Evolutionary conservation across 495 filamentous ascomycete species (phyloP).

Genomic region (Copromyces sp.): DNA sequence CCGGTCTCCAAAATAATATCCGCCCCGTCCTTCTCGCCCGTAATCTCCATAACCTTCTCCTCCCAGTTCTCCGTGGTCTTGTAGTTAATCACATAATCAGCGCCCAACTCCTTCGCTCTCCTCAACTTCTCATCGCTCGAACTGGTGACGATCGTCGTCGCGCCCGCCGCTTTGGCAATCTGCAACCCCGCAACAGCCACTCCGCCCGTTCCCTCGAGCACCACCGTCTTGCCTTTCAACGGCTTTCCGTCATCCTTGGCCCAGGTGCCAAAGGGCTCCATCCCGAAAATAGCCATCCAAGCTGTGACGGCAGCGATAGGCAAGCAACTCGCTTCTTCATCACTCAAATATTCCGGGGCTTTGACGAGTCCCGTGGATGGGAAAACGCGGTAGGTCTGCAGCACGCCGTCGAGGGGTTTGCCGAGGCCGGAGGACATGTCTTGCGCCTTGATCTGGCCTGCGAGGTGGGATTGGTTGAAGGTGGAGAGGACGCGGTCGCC

Average conservation of each 20-base stretch:
- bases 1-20: constrained; percentile 44
- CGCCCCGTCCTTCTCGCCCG: constrained; percentile 27
- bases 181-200: constrained; percentile 29
- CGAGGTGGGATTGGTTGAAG: constrained; percentile 33
- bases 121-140: constrained; percentile 36
- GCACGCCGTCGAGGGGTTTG: constrained; percentile 25
- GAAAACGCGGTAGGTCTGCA: constrained; percentile 37
- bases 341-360: constrained; percentile 28
- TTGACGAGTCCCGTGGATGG: constrained; percentile 25
- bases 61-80: constrained; percentile 32
- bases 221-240: constrained; percentile 21
- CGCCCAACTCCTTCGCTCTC: constrained; percentile 31
- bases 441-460: constrained; percentile 25
- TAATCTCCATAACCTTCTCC: constrained; percentile 26
- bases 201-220: constrained; percentile 39
- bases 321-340: constrained; percentile 33
- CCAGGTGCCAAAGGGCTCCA: constrained; percentile 28
- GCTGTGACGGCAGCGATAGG: constrained; percentile 36
- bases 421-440: constrained; percentile 29
- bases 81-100: constrained; percentile 38
- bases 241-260: constrained; percentile 6
- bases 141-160: constrained; percentile 33
- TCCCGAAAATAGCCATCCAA: constrained; percentile 36
- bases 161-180: constrained; percentile 28
- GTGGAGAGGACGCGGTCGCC: constrained; percentile 35